Evolutionary conservation across 169 alveolate genomes (phyloP).

Genomic region (Eimeria acervulina): DNA sequence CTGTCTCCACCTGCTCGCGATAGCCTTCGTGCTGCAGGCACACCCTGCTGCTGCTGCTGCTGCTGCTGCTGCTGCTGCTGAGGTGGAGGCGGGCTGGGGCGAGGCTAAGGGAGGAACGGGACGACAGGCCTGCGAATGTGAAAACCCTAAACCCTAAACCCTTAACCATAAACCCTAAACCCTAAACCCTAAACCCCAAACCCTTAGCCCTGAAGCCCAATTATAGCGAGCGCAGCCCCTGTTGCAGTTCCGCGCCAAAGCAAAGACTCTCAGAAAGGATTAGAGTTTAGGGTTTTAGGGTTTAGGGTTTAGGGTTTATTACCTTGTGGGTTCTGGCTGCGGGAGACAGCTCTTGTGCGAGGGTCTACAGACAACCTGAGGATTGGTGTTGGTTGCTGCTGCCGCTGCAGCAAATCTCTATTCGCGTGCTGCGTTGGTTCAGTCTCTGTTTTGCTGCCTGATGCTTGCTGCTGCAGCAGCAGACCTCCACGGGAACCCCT

Average conservation of each 20-base stretch:
- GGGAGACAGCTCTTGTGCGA: slow-evolving; percentile 42
- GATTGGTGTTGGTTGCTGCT: slow-evolving; percentile 37
- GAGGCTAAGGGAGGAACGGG: neutral
- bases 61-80: neutral
- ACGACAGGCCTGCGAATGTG: neutral
- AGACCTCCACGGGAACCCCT: neutral
- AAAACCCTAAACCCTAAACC: too few relatives aligned
- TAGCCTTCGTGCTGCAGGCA: slow-evolving; percentile 18
- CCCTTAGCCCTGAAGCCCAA: too few relatives aligned
- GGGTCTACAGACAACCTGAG: slow-evolving; percentile 64
- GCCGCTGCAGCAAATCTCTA: neutral
- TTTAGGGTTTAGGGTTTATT: neutral
- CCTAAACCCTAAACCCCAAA: neutral
- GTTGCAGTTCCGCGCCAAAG: too few relatives aligned
- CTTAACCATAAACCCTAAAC: too few relatives aligned
- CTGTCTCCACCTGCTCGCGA: neutral
- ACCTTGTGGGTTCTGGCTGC: neutral
- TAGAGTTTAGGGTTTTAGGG: slow-evolving; percentile 27
- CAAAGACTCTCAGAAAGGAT: too few relatives aligned
- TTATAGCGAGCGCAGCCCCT: too few relatives aligned
- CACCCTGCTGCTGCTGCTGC: slow-evolving; percentile 31
- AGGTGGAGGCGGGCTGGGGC: slow-evolving; percentile 22
- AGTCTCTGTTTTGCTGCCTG: slow-evolving; percentile 35
- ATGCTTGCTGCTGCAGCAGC: slow-evolving; percentile 12
- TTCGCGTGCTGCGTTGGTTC: neutral